Conservation (phyloP, 2,329 filamentous ascomycete genomes). For the Aspergillus jensenii region DNA sequence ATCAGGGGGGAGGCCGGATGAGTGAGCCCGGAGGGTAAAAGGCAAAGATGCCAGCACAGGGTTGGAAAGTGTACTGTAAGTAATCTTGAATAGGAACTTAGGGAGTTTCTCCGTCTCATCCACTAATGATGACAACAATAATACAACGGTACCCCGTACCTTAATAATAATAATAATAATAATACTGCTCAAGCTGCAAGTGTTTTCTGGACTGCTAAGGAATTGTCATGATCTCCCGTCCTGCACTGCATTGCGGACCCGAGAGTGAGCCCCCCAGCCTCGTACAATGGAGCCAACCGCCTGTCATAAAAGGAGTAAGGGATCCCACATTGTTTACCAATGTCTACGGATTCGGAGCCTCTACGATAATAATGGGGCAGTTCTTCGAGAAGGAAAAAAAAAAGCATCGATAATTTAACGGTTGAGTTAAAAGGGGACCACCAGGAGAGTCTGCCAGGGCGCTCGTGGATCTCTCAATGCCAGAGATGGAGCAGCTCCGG, state of each 20-base stretch:
- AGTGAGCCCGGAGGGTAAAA: slow-evolving; percentile 1
- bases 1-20: neutral
- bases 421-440: no score
- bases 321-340: neutral
- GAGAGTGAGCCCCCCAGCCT: neutral
- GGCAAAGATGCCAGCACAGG: slow-evolving; percentile 5
- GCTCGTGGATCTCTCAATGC: no score
- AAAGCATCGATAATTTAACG: no score
- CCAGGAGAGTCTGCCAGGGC: no score
- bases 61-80: no score
- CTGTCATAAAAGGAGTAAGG: no score
- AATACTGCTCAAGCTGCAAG: neutral
- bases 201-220: neutral
- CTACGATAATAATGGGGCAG: neutral
- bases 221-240: neutral
- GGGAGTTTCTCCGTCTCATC: slow-evolving; percentile 1
- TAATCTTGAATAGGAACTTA: neutral
- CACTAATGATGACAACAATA: neutral
- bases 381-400: neutral
- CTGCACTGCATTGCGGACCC: neutral
- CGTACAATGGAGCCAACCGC: neutral
- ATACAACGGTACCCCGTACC: neutral
- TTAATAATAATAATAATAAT: neutral
- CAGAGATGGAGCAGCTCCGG: no score
- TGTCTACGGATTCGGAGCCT: no score